phyloP scores from a whole-genome alignment of 345 rosid genomes.

The Leavenworthia alabamica region DNA sequence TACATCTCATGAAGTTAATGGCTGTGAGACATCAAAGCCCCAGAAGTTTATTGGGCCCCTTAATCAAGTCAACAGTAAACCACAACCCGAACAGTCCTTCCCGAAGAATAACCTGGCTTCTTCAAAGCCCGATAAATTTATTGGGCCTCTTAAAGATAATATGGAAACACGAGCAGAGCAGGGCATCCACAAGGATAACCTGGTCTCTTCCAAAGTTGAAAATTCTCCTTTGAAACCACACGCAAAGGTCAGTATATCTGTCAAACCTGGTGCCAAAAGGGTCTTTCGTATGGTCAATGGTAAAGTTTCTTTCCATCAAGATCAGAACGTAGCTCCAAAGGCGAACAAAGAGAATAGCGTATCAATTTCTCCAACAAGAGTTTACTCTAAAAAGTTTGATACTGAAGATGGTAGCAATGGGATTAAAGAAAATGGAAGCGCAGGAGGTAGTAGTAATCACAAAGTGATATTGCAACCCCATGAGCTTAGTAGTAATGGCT shows the following conservation, averaged over 20 bases:
- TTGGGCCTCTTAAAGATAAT: conserved; percentile 22
- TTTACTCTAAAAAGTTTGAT: conserved; percentile 33
- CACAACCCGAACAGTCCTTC: conserved; percentile 35
- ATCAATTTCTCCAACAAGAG: conserved; percentile 22
- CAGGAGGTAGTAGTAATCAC: conserved; percentile 8
- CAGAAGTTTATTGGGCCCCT: conserved; percentile 33
- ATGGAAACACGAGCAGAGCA: conserved; percentile 34
- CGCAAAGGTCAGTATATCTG: conserved; percentile 51
- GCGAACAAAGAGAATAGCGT: conserved; percentile 42
- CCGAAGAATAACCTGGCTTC: conserved; percentile 32
- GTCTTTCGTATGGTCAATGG: conserved; percentile 39
- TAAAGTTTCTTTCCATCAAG: conserved; percentile 38
- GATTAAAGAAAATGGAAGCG: conserved; percentile 25
- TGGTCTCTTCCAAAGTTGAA: conserved; percentile 41
- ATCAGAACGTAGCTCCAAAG: conserved; percentile 33
- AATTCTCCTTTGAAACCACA: conserved; percentile 47
- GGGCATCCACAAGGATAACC: conserved; percentile 29
- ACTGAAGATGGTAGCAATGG: conserved; percentile 28
- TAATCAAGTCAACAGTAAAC: conserved; percentile 35
- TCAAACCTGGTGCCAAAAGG: conserved; percentile 48
- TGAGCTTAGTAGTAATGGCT: conserved; percentile 12
- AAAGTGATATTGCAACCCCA: conserved; percentile 2
- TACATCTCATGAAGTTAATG: conserved; percentile 45
- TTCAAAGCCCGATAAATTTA: conserved; percentile 36
- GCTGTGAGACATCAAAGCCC: conserved; percentile 41